A percentile compares a stretch with the other conserved stretches of the same genome.
phyloP scores from a whole-genome alignment of 2,329 filamentous ascomycete species.

The Nigrospora sphaerica region DNA sequence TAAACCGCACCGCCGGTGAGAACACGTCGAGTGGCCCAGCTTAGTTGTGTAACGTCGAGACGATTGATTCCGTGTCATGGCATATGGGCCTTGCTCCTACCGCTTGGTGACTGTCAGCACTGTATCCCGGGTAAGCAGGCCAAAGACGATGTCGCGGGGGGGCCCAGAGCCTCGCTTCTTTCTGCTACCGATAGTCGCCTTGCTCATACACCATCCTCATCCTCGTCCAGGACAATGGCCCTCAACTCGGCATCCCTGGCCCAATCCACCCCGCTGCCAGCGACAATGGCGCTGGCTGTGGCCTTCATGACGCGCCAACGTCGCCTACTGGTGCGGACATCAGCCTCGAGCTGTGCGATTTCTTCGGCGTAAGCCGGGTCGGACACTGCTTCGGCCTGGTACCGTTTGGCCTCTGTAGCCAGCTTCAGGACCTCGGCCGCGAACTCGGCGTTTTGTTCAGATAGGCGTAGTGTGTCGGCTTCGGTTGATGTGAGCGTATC shows the following conservation, averaged over 20 bases:
- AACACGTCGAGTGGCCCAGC: too few relatives aligned
- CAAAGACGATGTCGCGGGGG: too few relatives aligned
- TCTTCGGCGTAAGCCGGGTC: slow-evolving; percentile 46
- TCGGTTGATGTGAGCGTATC: slow-evolving; percentile 50
- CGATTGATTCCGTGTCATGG: too few relatives aligned
- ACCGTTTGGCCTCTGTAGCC: slow-evolving; percentile 45
- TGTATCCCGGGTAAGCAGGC: too few relatives aligned
- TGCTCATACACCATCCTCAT: slow-evolving; percentile 4
- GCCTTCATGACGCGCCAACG: slow-evolving; percentile 72
- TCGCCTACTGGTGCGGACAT: slow-evolving; percentile 55
- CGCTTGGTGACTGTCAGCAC: too few relatives aligned
- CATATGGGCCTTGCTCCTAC: too few relatives aligned
- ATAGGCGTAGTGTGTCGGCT: slow-evolving; percentile 48
- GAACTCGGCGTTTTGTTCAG: slow-evolving; percentile 54
- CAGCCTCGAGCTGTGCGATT: slow-evolving; percentile 49
- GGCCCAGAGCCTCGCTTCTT: too few relatives aligned
- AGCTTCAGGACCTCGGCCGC: slow-evolving; percentile 58
- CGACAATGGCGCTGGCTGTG: slow-evolving; percentile 70
- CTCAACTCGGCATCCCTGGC: slow-evolving; percentile 59
- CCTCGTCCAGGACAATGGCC: slow-evolving; percentile 61
- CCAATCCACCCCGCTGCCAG: slow-evolving; percentile 80
- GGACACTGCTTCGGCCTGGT: slow-evolving; percentile 42
- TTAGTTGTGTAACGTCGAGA: too few relatives aligned
- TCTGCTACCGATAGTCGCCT: too few relatives aligned
- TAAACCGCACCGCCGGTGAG: too few relatives aligned